These are phyloP conservation scores for Camelina hispida DNA, from an alignment of 345 rosid genomes.

Conservation along the genomic window DNA sequence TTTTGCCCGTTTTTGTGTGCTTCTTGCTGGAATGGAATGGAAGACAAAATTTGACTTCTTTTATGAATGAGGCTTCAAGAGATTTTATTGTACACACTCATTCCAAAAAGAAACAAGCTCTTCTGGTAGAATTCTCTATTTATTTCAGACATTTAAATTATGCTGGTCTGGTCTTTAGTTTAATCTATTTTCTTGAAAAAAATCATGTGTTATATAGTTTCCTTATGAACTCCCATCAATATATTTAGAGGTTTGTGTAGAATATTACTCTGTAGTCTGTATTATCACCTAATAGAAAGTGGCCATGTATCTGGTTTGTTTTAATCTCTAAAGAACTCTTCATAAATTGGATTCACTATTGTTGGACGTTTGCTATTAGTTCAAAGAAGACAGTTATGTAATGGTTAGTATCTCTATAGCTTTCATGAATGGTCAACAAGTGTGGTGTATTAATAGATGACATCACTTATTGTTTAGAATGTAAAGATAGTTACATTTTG, in stretches of 20 bases:
- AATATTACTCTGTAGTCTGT: slow-evolving; percentile 8
- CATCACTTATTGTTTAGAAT: neutral
- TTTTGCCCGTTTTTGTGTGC: slow-evolving; percentile 32
- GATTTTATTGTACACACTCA: slow-evolving; percentile 88
- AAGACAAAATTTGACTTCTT: slow-evolving; percentile 84
- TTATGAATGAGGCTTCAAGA: slow-evolving; percentile 93
- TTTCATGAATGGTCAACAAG: neutral
- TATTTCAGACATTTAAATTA: neutral
- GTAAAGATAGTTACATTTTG: slow-evolving; percentile 1
- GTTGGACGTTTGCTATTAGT: slow-evolving; percentile 93
- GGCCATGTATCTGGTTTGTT: slow-evolving; percentile 4
- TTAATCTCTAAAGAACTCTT: slow-evolving; percentile 56
- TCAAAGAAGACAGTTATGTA: slow-evolving; percentile 82
- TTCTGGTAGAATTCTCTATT: slow-evolving; percentile 60
- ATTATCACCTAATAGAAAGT: slow-evolving; percentile 9
- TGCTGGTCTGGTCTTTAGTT: slow-evolving; percentile 19
- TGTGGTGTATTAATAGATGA: neutral
- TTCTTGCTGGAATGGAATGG: slow-evolving; percentile 93
- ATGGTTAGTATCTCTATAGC: slow-evolving; percentile 59
- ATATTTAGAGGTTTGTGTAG: slow-evolving; percentile 6
- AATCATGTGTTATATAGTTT: neutral
- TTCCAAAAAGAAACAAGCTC: slow-evolving; percentile 93
- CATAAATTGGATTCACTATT: slow-evolving; percentile 92
- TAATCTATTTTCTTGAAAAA: neutral
- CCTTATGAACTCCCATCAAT: neutral